These are phyloP conservation scores for Basipetospora sp. DNA, from an alignment of 2,329 filamentous ascomycete species.

Conservation along the genomic window DNA sequence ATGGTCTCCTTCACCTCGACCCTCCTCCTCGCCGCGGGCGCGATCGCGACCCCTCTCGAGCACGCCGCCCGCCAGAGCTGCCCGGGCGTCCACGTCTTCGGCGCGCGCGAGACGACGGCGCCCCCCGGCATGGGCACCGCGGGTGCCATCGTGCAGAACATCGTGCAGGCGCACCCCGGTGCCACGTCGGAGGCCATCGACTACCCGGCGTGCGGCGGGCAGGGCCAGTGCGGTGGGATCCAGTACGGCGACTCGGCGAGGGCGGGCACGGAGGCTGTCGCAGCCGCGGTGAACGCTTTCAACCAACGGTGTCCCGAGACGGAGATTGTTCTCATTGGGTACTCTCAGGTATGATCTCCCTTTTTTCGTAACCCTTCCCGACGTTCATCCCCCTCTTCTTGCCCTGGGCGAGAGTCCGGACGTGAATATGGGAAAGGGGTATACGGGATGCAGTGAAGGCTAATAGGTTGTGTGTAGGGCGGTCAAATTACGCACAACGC, in stretches of 20 bases:
- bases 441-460: no score
- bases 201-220: constrained; percentile 50
- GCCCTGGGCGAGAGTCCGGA: no score
- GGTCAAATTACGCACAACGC: constrained; percentile 51
- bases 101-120: constrained; percentile 33
- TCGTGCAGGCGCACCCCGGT: constrained; percentile 32
- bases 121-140: constrained; percentile 37
- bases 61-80: constrained; percentile 12
- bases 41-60: constrained; percentile 8
- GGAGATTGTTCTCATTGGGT: constrained; percentile 45
- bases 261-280: constrained; percentile 43
- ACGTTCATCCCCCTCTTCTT: no score
- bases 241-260: constrained; percentile 42
- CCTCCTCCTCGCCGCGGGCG: constrained; percentile 10
- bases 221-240: constrained; percentile 15
- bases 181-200: constrained; percentile 38
- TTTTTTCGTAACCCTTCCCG: not conserved
- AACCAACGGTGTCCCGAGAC: constrained; percentile 40
- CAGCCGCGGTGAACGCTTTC: constrained; percentile 43
- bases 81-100: constrained; percentile 29
- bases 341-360: constrained; percentile 36
- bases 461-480: constrained; percentile 24
- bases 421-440: no score
- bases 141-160: constrained; percentile 33
- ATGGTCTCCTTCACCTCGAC: constrained; percentile 4